A percentile compares a stretch with the other conserved stretches of the same genome.
Evolutionary conservation across 257 asterid species (phyloP).

Genomic region (Pogostemon cablin): DNA sequence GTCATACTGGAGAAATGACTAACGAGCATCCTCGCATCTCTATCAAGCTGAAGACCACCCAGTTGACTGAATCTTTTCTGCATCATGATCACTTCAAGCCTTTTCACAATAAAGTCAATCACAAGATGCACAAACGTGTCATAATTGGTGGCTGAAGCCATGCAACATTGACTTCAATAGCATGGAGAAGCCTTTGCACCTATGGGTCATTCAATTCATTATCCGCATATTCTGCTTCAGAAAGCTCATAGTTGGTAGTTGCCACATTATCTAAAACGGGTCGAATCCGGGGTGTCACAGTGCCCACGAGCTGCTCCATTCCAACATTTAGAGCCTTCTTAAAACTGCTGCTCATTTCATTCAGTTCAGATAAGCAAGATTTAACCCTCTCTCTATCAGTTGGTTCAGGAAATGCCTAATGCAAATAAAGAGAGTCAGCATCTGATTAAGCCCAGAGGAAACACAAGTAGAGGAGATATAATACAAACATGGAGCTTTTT

Average conservation of each 20-base stretch:
- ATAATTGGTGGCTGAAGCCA: slow-evolving; percentile 87
- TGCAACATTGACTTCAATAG: slow-evolving; percentile 75
- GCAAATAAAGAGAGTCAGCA: slow-evolving; percentile 26
- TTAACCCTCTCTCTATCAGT: slow-evolving; percentile 83
- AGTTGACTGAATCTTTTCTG: slow-evolving; percentile 96
- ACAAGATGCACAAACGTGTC: slow-evolving; percentile 75
- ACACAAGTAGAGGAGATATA: slow-evolving; percentile 13
- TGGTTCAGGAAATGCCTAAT: slow-evolving; percentile 78
- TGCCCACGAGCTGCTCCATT: too few relatives aligned
- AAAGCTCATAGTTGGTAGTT: too few relatives aligned
- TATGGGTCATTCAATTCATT: slow-evolving; percentile 97
- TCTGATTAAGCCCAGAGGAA: slow-evolving; percentile 1
- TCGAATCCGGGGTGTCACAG: too few relatives aligned
- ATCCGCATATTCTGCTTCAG: slow-evolving; percentile 68
- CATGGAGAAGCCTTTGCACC: slow-evolving; percentile 97
- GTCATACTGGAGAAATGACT: slow-evolving; percentile 92
- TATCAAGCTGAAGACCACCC: slow-evolving; percentile 97
- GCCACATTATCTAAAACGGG: too few relatives aligned
- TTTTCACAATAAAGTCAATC: slow-evolving; percentile 79
- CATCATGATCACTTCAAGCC: slow-evolving; percentile 97
- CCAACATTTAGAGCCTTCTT: slow-evolving; percentile 55
- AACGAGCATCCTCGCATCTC: slow-evolving; percentile 88
- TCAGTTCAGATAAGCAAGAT: slow-evolving; percentile 81
- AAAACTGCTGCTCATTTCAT: slow-evolving; percentile 77
- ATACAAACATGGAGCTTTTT: not conserved